Conservation (phyloP, 75 land plant species). For the Pinus albicaulis region DNA sequence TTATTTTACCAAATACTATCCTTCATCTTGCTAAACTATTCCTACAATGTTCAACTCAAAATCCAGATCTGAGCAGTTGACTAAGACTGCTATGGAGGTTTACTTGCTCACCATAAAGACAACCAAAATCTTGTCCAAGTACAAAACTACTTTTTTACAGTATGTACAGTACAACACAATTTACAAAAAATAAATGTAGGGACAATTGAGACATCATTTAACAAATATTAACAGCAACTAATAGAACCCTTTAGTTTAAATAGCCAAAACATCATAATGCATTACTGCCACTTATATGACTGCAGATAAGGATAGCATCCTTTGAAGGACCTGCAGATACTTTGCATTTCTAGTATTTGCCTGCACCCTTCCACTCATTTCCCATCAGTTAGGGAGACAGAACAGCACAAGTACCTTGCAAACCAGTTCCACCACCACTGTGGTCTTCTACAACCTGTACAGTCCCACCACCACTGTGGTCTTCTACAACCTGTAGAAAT, state of each 20-base stretch:
- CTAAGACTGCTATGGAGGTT: not conserved
- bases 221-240: not conserved
- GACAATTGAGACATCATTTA: not conserved
- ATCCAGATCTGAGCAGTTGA: constrained; percentile 2
- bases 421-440: not conserved
- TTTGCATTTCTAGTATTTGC: not conserved
- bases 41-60: not conserved
- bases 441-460: constrained; percentile 6
- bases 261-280: not conserved
- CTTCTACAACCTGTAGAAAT: constrained; percentile 7
- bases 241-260: not conserved
- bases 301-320: not conserved
- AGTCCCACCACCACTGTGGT: not conserved
- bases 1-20: not conserved
- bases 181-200: not conserved
- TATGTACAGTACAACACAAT: not conserved
- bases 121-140: not conserved
- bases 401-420: not conserved
- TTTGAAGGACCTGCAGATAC: not conserved
- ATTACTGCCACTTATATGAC: not conserved
- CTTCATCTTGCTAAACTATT: not conserved
- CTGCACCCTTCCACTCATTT: not conserved
- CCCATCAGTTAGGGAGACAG: not conserved
- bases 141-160: not conserved
- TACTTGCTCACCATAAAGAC: not conserved